Conservation (phyloP, 1,284 basidiomycete genomes). For the Cutaneotrichosporon daszewskae region DNA sequence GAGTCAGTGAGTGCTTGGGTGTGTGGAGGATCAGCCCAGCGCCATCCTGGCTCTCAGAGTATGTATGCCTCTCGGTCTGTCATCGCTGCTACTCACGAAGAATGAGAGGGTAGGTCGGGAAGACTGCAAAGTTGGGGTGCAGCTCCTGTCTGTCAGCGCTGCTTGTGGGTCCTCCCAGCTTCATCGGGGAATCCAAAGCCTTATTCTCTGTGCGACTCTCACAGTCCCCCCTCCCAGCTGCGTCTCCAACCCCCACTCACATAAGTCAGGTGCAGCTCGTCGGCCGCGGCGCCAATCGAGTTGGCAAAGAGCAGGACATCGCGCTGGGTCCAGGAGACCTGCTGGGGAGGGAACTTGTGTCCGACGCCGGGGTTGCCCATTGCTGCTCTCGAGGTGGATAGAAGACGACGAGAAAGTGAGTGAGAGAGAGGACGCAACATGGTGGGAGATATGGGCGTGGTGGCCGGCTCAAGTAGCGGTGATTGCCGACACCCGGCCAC, state of each 20-base stretch:
- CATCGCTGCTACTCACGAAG: constrained; percentile 16
- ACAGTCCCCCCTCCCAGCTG: no score
- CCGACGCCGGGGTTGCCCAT: constrained; percentile 13
- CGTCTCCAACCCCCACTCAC: constrained; percentile 2
- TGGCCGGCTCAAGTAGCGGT: no score
- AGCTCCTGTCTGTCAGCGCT: constrained; percentile 8
- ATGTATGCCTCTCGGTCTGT: no score
- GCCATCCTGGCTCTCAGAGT: no score
- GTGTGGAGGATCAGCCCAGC: no score
- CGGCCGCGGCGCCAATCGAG: constrained; percentile 17
- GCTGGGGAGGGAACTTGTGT: constrained; percentile 13
- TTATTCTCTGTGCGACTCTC: no score
- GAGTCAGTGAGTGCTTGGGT: neutral
- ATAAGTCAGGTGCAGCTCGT: constrained; percentile 20
- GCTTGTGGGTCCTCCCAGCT: neutral
- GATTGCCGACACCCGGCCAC: no score
- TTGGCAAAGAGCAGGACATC: constrained; percentile 19
- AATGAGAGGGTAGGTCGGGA: constrained; percentile 19
- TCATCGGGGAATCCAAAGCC: no score
- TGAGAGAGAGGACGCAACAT: no score
- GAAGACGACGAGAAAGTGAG: no score
- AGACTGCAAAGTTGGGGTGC: constrained; percentile 16
- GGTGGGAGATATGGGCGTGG: no score
- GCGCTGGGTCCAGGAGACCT: constrained; percentile 15
- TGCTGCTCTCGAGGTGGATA: no score